These are phyloP conservation scores for Withania somnifera DNA, from an alignment of 305 asterid genomes.

Conservation along the genomic window DNA sequence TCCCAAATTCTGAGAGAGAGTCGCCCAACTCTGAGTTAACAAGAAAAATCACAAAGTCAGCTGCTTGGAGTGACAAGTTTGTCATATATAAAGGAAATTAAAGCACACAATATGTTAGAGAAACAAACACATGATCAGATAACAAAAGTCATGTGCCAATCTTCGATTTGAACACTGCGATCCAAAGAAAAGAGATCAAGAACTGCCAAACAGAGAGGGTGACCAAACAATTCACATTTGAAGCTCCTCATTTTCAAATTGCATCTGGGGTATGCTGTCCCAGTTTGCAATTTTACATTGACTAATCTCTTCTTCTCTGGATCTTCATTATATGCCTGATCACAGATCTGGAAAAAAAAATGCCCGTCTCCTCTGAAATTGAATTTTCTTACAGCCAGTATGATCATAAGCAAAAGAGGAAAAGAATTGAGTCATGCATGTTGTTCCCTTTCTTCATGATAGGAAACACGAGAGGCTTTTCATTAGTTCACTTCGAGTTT, in stretches of 20 bases:
- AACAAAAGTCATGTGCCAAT: not conserved
- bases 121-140: not conserved
- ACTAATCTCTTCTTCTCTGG: not conserved
- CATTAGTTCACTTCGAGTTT: not conserved
- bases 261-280: not conserved
- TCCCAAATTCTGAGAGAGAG: conserved; percentile 83
- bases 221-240: not conserved
- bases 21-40: conserved; percentile 65
- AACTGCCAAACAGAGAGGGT: not conserved
- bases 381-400: not conserved
- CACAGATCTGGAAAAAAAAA: not conserved
- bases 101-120: not conserved
- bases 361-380: not conserved
- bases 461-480: not conserved
- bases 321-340: not conserved
- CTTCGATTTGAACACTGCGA: not conserved
- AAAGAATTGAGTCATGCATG: not conserved
- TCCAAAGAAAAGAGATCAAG: not conserved
- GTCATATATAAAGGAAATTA: not conserved
- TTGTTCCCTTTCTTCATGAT: not conserved
- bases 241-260: not conserved
- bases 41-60: not conserved
- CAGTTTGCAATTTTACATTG: not conserved
- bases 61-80: not conserved
- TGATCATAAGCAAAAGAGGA: not conserved